Evolutionary conservation across 129 eudicot species (phyloP).

Genomic region (Ambrosia artemisiifolia): DNA sequence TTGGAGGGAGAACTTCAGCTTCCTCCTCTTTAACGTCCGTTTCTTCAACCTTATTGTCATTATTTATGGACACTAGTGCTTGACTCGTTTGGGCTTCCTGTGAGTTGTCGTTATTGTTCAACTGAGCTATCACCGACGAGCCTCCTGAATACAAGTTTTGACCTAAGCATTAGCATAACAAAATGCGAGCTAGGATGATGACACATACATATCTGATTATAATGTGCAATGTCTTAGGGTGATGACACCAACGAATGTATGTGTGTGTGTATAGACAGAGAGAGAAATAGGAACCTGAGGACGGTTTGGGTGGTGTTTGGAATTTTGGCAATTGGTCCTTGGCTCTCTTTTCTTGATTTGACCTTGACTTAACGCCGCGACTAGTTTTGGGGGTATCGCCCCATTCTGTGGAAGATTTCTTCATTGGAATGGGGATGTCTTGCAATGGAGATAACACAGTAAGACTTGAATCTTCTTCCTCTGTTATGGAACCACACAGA

Average conservation of each 20-base stretch:
- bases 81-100: conserved; percentile 25
- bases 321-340: conserved; percentile 33
- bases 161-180: conserved; percentile 37
- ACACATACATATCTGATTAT: neutral
- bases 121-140: neutral
- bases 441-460: conserved; percentile 44
- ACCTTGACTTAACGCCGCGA: conserved; percentile 32
- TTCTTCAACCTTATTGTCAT: conserved; percentile 14
- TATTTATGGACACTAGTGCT: conserved; percentile 30
- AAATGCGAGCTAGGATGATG: neutral
- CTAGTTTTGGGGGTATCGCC: conserved; percentile 47
- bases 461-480: conserved; percentile 54
- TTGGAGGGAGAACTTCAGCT: conserved; percentile 54
- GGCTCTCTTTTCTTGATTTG: conserved; percentile 55
- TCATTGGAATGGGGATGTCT: conserved; percentile 45
- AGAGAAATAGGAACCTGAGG: conserved; percentile 38
- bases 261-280: neutral
- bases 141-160: conserved; percentile 25
- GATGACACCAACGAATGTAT: neutral
- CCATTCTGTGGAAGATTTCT: conserved; percentile 48
- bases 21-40: conserved; percentile 10
- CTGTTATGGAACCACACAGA: conserved; percentile 69
- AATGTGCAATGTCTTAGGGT: neutral
- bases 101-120: conserved; percentile 13
- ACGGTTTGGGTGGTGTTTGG: conserved; percentile 32